Conservation (phyloP, 768 basidiomycete genomes). For the Porpolomopsis calyptriformis region DNA sequence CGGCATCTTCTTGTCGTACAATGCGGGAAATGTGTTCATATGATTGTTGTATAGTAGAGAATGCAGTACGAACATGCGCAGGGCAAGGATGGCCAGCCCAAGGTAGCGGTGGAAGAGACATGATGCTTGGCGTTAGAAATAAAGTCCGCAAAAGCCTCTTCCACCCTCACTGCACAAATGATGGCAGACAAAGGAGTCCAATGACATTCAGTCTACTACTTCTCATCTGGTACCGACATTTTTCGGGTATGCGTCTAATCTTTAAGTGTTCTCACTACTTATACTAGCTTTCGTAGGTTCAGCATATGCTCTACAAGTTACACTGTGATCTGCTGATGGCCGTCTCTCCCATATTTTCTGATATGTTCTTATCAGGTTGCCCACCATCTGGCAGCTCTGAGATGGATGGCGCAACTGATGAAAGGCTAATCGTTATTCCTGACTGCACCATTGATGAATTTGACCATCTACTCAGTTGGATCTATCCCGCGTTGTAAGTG, state of each 20-base stretch:
- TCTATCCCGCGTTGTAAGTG: neutral
- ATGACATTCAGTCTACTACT: too few relatives aligned
- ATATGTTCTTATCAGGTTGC: neutral
- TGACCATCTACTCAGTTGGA: neutral
- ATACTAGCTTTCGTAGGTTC: neutral
- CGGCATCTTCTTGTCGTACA: constrained; percentile 1
- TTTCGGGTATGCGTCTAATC: too few relatives aligned
- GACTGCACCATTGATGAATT: neutral
- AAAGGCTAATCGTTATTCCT: neutral
- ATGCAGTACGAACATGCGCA: too few relatives aligned
- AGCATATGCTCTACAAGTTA: neutral
- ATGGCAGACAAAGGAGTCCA: too few relatives aligned
- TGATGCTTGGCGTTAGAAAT: too few relatives aligned
- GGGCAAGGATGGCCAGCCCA: too few relatives aligned
- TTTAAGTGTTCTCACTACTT: too few relatives aligned
- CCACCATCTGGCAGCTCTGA: too few relatives aligned
- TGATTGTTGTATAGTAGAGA: neutral
- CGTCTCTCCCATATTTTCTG: neutral
- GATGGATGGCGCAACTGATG: neutral
- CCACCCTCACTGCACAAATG: too few relatives aligned
- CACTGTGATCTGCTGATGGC: neutral
- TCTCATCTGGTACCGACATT: too few relatives aligned
- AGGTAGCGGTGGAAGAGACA: too few relatives aligned
- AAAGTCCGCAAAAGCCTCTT: too few relatives aligned
- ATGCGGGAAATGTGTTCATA: neutral